Conservation (phyloP, 805 yeast genomes). For the Barnettozyma salicaria region DNA sequence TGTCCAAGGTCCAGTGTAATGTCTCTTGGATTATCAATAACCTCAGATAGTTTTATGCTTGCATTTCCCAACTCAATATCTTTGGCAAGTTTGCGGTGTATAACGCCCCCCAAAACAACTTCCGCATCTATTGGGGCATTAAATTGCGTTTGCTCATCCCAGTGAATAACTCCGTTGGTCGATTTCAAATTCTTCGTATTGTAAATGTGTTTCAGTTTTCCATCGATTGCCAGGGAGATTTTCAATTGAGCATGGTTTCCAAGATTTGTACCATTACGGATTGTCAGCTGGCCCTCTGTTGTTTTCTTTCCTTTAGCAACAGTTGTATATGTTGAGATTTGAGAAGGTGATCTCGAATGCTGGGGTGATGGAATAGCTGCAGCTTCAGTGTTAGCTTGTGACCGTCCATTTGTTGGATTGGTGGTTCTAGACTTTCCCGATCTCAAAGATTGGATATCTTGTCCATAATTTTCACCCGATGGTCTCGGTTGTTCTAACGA, state of each 20-base stretch:
- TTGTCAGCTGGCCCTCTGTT: constrained; percentile 43
- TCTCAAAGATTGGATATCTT: constrained; percentile 34
- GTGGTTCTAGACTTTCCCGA: constrained; percentile 25
- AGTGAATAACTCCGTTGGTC: constrained; percentile 38
- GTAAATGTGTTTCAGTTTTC: constrained; percentile 47
- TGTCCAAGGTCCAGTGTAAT: constrained; percentile 33
- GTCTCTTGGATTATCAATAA: constrained; percentile 40
- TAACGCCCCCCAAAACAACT: constrained; percentile 53
- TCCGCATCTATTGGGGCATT: constrained; percentile 57
- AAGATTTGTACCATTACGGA: constrained; percentile 43
- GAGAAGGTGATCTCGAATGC: constrained; percentile 20
- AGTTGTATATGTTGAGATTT: constrained; percentile 19
- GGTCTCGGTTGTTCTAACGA: constrained; percentile 13
- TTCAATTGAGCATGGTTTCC: constrained; percentile 45
- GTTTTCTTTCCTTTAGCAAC: constrained; percentile 16
- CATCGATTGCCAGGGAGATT: constrained; percentile 42
- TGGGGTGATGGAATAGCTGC: constrained; percentile 10
- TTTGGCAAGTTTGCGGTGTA: constrained; percentile 70
- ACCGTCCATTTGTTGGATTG: background rate
- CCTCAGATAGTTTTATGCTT: constrained; percentile 45
- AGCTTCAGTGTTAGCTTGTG: constrained; percentile 6
- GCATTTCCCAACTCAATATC: constrained; percentile 58
- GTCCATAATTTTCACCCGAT: constrained; percentile 15
- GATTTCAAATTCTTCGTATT: constrained; percentile 58
- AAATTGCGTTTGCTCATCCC: constrained; percentile 65